Evolutionary conservation across 805 yeast species (phyloP).

Genomic region (Candida stauntonica): DNA sequence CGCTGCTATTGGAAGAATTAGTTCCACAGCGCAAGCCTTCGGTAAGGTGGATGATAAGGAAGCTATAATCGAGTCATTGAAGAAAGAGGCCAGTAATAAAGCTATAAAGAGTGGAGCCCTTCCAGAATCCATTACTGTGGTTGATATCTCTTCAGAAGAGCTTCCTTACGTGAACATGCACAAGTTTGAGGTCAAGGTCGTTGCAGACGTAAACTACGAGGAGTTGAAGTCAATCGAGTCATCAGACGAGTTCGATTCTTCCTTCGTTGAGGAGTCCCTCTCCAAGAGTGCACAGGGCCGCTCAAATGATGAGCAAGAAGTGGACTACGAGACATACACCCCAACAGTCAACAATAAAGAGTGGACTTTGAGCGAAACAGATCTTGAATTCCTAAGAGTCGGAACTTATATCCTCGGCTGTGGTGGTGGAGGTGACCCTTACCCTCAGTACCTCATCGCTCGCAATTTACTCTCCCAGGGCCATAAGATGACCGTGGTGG

Average conservation of each 20-base stretch:
- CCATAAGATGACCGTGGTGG: slow-evolving; percentile 33
- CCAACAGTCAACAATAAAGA: slow-evolving; percentile 30
- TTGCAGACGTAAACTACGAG: slow-evolving; percentile 42
- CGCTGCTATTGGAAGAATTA: slow-evolving; percentile 45
- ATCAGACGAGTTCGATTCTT: too few species aligned
- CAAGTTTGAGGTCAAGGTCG: slow-evolving; percentile 35
- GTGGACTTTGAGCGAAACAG: slow-evolving; percentile 35
- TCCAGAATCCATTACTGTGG: slow-evolving; percentile 23
- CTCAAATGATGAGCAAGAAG: slow-evolving; percentile 1
- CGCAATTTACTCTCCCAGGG: slow-evolving; percentile 35
- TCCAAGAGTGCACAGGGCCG: slow-evolving; percentile 12
- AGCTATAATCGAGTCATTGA: slow-evolving; percentile 18
- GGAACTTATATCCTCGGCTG: slow-evolving; percentile 47
- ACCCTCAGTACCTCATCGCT: slow-evolving; percentile 35
- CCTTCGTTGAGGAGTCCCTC: slow-evolving; percentile 9
- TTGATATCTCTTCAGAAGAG: slow-evolving; percentile 28
- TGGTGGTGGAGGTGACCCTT: slow-evolving; percentile 52
- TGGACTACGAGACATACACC: slow-evolving; percentile 22
- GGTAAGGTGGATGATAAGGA: slow-evolving; percentile 23
- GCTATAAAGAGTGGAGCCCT: slow-evolving; percentile 28
- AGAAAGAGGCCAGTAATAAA: slow-evolving; percentile 20
- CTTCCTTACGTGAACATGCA: slow-evolving; percentile 32
- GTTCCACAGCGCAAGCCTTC: slow-evolving; percentile 23
- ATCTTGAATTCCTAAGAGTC: slow-evolving; percentile 37
- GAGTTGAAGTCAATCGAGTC: slow-evolving; percentile 17